A percentile compares a stretch with the other conserved stretches of the same genome.
phyloP scores from a whole-genome alignment of 345 rosid species.

The Brassica juncea region DNA sequence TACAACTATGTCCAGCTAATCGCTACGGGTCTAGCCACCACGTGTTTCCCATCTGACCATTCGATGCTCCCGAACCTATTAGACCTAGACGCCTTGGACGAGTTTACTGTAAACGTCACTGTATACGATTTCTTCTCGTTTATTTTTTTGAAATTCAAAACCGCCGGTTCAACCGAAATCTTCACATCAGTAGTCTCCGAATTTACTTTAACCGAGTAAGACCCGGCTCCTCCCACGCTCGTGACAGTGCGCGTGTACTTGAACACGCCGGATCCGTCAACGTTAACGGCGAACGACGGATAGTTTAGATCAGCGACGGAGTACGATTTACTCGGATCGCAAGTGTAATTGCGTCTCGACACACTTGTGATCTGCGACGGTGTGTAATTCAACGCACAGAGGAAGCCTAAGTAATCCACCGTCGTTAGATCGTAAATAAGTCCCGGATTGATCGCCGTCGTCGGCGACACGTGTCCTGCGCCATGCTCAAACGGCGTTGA shows the following conservation, averaged over 20 bases:
- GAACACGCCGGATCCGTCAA: conserved; percentile 41
- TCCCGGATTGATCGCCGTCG: conserved; percentile 70
- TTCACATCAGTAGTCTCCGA: conserved; percentile 49
- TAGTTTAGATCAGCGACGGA: conserved; percentile 65
- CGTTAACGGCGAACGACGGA: conserved; percentile 70
- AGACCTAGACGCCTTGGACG: conserved; percentile 43
- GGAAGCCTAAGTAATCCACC: conserved; percentile 68
- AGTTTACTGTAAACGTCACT: conserved; percentile 59
- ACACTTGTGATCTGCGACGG: conserved; percentile 48
- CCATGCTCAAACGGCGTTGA: conserved; percentile 81
- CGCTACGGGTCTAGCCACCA: conserved; percentile 77
- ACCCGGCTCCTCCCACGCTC: conserved; percentile 62
- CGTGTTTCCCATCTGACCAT: conserved; percentile 80
- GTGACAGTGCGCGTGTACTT: conserved; percentile 69
- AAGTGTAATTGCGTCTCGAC: conserved; percentile 51
- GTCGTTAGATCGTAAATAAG: conserved; percentile 69
- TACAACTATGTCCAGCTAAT: conserved; percentile 64
- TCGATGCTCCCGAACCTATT: conserved; percentile 58
- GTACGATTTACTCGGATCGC: conserved; percentile 50
- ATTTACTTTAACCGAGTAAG: conserved; percentile 54
- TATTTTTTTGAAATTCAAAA: conserved; percentile 50
- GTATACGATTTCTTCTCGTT: conserved; percentile 72
- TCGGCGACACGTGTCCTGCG: conserved; percentile 83
- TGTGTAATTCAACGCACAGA: conserved; percentile 71
- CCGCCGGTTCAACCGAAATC: conserved; percentile 62